These are phyloP conservation scores for Sisymbrium irio DNA, from an alignment of 345 rosid species.

Conservation along the genomic window DNA sequence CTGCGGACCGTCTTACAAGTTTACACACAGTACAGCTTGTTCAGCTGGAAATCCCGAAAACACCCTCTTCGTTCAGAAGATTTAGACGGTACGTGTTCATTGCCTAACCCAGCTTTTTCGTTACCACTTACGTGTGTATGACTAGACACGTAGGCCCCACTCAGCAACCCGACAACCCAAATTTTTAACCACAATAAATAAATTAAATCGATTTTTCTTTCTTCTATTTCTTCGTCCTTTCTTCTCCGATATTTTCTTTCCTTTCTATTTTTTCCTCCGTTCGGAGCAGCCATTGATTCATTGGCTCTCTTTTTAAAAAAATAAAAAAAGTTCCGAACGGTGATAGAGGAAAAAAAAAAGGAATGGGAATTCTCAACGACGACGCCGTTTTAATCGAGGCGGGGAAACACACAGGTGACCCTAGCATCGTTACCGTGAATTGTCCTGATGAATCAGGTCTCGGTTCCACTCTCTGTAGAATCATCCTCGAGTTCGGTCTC, in stretches of 20 bases:
- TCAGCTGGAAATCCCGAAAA: not conserved
- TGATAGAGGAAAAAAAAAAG: not conserved
- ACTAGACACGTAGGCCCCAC: constrained; percentile 35
- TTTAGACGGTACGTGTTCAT: constrained; percentile 33
- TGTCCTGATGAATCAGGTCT: constrained; percentile 84
- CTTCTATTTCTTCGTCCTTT: not conserved
- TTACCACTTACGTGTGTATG: constrained; percentile 31
- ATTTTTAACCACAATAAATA: not conserved
- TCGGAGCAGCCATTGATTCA: constrained; percentile 7
- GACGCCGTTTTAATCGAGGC: constrained; percentile 60
- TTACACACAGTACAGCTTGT: not conserved
- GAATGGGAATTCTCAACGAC: constrained; percentile 59
- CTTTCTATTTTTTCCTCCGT: too few relatives aligned
- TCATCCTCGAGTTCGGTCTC: constrained; percentile 71
- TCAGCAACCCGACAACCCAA: constrained; percentile 28
- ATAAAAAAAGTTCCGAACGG: not conserved
- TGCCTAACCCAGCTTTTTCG: constrained; percentile 15
- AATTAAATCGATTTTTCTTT: not conserved
- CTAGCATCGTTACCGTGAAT: constrained; percentile 60
- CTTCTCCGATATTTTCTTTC: not conserved
- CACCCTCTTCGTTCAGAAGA: not conserved
- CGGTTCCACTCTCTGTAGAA: constrained; percentile 73
- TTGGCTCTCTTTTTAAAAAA: not conserved
- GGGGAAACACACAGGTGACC: constrained; percentile 39
- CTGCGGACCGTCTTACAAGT: constrained; percentile 5